Base-by-base conservation (phyloP, 2,329 filamentous ascomycete genomes). In the Biscogniauxia marginata region DNA sequence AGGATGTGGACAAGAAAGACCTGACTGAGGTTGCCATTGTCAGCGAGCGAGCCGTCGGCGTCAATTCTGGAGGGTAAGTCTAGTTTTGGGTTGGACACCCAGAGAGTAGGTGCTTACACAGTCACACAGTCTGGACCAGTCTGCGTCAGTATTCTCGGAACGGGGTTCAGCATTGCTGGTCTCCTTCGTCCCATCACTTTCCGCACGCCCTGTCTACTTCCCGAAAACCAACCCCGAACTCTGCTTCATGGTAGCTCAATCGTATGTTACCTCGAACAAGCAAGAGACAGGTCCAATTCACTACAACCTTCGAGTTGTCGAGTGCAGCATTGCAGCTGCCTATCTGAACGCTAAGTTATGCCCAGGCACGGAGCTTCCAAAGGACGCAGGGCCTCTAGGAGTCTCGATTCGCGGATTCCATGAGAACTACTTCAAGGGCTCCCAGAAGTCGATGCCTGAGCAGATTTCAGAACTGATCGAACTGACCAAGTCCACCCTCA, bases 281-380 rank as follows among this genome's bases (percentile, higher is more conserved):
- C 90, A 95, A 69, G 89, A 93, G 59, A 96, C 93, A 1, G 95
- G 89, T 0, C 93, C 93, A 0, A 87, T 96, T 61, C 91, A 93
- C 80, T 99, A 98, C 80, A 99, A 99, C 73, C 84, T 99, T 21
- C 89, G 95, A 23, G 95, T 99, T 1, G 95, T 97, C 39, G 95
- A 99, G 75, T 96, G 91, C 77, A 95, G 89, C 53, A 82, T 99
- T 25, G 95, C 95, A 3, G 92, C 95, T 3, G 83, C 82, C 21
- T 85, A 84, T 67, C 79, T 88, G 57, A 79, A 86, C 63, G 82
- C 84, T 22, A 75, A 78, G 22, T 74, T 86, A 56, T 84, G 82
- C 71, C 80, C 78, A 0, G 79, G 78, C 34, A 85, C 84, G 0
- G 73, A 77, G 24, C 84, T 98, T 0, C 87, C 90, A 18, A 75